Base-by-base conservation (phyloP, 805 yeast species). In the Wickerhamiella cacticola region DNA sequence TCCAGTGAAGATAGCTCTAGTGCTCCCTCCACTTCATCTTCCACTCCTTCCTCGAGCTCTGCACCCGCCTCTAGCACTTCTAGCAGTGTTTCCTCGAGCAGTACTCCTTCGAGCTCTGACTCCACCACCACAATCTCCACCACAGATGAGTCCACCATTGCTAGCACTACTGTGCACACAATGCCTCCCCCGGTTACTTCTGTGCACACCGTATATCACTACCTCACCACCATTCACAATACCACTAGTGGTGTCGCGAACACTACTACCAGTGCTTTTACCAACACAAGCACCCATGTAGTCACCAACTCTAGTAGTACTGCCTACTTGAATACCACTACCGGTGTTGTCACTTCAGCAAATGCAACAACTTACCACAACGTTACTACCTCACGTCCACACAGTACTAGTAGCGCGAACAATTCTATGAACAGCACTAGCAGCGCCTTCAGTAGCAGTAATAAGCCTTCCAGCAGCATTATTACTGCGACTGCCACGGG, bases 161-260 rank as follows among this genome's bases (percentile, higher is more conserved):
- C 46, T 7, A 33, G 40, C 21, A 43, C 46, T 22, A 31, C 45
- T n/a, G 38, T 31, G 23, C 46, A 43, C 31, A 43, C 46, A 13
- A 23, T 31, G n/a, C 23, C 39, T 13, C 18, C 38, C 31, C 3
- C 46, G 9, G 33, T 35, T 7, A 42, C 45, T 5, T 22, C 38
- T 19, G 29, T 25, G 12, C 45, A 22, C 45, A 41, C 45, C 7
- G 25, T 28, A 3, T 13, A 19, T 25, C 25, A 35, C 25, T 6
- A 35, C 10, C 6, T 12, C 13, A 39, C 21, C 15, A 15, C 29
- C 19, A 7, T 31, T 5, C 36, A 39, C 19, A 23, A 16, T 31
- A 31, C 36, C 36, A 13, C 36, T 10, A 31, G 36, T 16, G 13
- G 16, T 6, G 15, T 8, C 36, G 36, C n/a, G 9, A 31, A 22